A percentile compares a stretch with the other conserved stretches of the same genome.
phyloP scores from a whole-genome alignment of 2,329 filamentous ascomycete genomes.

The Chaetomiaceae sp. region DNA sequence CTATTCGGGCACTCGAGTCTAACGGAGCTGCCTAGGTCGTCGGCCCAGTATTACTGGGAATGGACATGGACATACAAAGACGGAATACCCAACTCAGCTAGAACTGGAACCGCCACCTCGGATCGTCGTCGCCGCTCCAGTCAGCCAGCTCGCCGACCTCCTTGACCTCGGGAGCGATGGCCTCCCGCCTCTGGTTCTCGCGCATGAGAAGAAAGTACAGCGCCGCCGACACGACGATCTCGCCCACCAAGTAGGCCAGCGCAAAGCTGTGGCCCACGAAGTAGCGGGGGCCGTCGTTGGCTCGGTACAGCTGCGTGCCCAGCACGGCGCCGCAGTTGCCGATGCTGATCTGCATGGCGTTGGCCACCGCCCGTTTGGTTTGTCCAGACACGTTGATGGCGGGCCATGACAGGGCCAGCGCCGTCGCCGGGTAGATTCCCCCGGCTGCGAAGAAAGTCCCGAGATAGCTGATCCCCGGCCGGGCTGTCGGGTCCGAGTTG shows the following conservation, averaged over 20 bases:
- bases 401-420: slow-evolving; percentile 63
- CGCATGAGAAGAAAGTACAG: slow-evolving; percentile 51
- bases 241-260: slow-evolving; percentile 57
- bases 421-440: slow-evolving; percentile 63
- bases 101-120: slow-evolving; percentile 62
- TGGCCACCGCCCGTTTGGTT: slow-evolving; percentile 64
- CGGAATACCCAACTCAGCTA: slow-evolving; percentile 25
- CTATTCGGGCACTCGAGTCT: too few species aligned
- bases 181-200: slow-evolving; percentile 54
- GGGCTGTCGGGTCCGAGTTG: slow-evolving; percentile 40
- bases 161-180: slow-evolving; percentile 39
- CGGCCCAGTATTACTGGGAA: too few species aligned
- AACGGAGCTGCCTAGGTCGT: too few species aligned
- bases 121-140: slow-evolving; percentile 59
- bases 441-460: slow-evolving; percentile 61
- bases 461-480: slow-evolving; percentile 54
- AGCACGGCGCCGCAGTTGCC: slow-evolving; percentile 65
- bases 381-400: slow-evolving; percentile 69
- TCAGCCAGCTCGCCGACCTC: slow-evolving; percentile 47
- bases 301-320: slow-evolving; percentile 65
- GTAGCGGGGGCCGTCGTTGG: slow-evolving; percentile 56
- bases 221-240: slow-evolving; percentile 48
- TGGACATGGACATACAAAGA: too few species aligned
- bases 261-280: slow-evolving; percentile 64
- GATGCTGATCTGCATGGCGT: slow-evolving; percentile 68